Conservation (phyloP, 2,329 filamentous ascomycete species). For the Cladobotryum mycophilum region DNA sequence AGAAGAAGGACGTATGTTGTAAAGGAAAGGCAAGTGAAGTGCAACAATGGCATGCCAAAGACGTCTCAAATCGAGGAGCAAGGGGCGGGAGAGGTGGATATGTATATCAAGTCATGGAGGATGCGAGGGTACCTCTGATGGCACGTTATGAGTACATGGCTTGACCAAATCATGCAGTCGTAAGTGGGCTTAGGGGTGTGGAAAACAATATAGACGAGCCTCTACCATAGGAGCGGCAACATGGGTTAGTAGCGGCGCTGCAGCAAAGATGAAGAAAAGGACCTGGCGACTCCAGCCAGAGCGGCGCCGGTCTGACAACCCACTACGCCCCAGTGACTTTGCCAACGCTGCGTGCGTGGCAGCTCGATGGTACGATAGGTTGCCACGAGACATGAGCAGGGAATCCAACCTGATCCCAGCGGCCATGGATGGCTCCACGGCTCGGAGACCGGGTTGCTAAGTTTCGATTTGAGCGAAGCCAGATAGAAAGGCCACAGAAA, state of each 20-base stretch:
- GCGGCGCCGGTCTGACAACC: slow-evolving; percentile 14
- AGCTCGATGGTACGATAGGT: slow-evolving; percentile 8
- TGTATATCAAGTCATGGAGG: slow-evolving; percentile 1
- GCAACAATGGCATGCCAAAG: neutral
- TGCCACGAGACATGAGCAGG: slow-evolving; percentile 10
- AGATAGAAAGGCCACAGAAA: slow-evolving; percentile 27
- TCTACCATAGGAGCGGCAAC: slow-evolving; percentile 11
- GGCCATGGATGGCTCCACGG: slow-evolving; percentile 4
- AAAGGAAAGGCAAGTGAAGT: neutral
- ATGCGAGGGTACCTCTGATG: slow-evolving; percentile 7
- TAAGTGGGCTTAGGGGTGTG: slow-evolving; percentile 4
- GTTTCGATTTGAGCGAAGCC: slow-evolving; percentile 17
- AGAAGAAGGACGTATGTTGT: slow-evolving; percentile 9
- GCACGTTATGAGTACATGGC: slow-evolving; percentile 8
- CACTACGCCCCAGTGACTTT: slow-evolving; percentile 3
- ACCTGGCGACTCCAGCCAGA: slow-evolving; percentile 9
- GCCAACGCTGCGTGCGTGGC: slow-evolving; percentile 10
- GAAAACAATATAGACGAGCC: slow-evolving; percentile 9
- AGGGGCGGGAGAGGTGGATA: neutral
- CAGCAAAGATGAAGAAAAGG: slow-evolving; percentile 9
- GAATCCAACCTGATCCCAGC: slow-evolving; percentile 1
- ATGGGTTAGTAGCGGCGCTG: slow-evolving; percentile 8
- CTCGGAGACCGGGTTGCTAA: slow-evolving; percentile 14
- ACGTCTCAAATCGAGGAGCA: neutral
- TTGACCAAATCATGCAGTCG: slow-evolving; percentile 4